Percentiles rank a stretch among this genome's conserved stretches.
Evolutionary conservation across 2,329 filamentous ascomycete genomes (phyloP).

Genomic region (Exophiala sideris): DNA sequence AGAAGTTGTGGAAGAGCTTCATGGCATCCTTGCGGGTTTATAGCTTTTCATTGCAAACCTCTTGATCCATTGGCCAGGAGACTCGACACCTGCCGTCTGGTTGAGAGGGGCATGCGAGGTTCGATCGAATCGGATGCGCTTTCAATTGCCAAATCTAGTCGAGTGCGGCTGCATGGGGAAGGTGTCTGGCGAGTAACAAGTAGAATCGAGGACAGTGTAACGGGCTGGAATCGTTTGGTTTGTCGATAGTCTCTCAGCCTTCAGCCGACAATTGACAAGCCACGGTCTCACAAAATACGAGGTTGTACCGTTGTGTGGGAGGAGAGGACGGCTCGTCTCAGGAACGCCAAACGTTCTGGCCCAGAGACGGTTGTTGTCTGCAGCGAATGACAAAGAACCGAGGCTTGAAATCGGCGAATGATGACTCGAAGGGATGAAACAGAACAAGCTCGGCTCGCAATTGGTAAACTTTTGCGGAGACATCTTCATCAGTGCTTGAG

Average conservation of each 20-base stretch:
- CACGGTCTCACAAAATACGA: neutral
- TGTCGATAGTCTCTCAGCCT: neutral
- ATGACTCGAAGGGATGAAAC: neutral
- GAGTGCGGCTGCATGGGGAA: neutral
- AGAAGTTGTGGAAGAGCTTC: too few relatives aligned
- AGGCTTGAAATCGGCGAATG: neutral
- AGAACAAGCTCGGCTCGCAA: too few relatives aligned
- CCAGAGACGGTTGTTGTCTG: neutral
- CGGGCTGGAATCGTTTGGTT: neutral
- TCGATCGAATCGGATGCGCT: neutral
- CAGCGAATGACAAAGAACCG: neutral
- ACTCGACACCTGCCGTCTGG: neutral
- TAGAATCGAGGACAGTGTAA: neutral
- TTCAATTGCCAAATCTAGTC: neutral
- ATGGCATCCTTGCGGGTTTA: too few relatives aligned
- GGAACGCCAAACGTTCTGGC: neutral
- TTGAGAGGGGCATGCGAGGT: neutral
- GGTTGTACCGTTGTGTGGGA: neutral
- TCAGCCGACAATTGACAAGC: neutral
- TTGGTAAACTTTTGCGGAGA: too few relatives aligned
- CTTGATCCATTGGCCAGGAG: too few relatives aligned
- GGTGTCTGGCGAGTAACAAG: neutral
- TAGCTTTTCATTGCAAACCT: too few relatives aligned
- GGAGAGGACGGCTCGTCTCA: neutral
- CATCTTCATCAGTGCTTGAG: too few relatives aligned